Percentiles rank a stretch among this genome's conserved stretches.
Evolutionary conservation across 192 early-diverging fungal genomes (phyloP).

Genomic region (Phlyctochytrium arcticum): DNA sequence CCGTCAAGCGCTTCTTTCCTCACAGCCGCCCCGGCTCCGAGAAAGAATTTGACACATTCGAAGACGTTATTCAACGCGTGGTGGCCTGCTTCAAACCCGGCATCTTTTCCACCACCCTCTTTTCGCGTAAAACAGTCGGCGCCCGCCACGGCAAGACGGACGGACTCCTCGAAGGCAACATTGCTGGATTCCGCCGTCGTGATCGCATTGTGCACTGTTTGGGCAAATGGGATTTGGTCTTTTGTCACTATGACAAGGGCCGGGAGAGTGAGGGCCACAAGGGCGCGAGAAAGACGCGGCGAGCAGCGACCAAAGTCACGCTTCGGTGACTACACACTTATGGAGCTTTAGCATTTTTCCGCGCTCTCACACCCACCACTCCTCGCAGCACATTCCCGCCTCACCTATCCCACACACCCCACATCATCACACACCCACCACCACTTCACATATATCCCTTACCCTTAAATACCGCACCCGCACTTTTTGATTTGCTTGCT

Average conservation of each 20-base stretch:
- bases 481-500: too few species aligned
- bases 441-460: too few species aligned
- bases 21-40: constrained; percentile 24
- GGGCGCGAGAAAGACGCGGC: neutral
- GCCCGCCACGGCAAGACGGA: constrained; percentile 24
- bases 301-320: neutral
- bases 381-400: too few species aligned
- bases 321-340: constrained; percentile 19
- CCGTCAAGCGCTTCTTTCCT: constrained; percentile 50
- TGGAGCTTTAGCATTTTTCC: too few species aligned
- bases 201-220: constrained; percentile 47
- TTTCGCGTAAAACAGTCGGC: constrained; percentile 45
- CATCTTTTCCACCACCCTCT: constrained; percentile 74
- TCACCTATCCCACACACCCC: too few species aligned
- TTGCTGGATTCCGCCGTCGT: constrained; percentile 34
- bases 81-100: constrained; percentile 79
- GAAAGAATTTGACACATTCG: constrained; percentile 53
- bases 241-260: constrained; percentile 36
- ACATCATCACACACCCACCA: too few species aligned
- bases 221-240: constrained; percentile 54
- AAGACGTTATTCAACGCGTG: constrained; percentile 70
- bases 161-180: constrained; percentile 33
- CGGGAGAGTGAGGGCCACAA: too few species aligned
- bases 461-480: too few species aligned
- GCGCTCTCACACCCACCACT: too few species aligned